A percentile compares a stretch with the other conserved stretches of the same genome.
These are phyloP conservation scores for Lanmaoa pseudosensibilis DNA, from an alignment of 768 basidiomycete genomes.

Conservation along the genomic window DNA sequence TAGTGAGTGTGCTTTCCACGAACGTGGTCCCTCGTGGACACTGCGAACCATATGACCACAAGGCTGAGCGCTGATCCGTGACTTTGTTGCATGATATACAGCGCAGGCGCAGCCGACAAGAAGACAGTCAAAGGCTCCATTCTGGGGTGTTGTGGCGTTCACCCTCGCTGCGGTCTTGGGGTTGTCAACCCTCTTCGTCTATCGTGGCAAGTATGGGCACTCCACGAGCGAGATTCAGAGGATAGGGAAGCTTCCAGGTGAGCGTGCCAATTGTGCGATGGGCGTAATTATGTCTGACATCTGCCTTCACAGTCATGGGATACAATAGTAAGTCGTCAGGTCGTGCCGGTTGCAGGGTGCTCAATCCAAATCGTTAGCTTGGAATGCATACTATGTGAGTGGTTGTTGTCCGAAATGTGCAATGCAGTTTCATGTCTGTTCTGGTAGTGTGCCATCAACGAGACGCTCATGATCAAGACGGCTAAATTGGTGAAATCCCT, in stretches of 20 bases:
- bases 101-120: background rate
- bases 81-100: background rate
- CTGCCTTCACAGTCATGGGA: conserved; percentile 46
- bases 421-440: background rate
- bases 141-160: conserved; percentile 16
- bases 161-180: conserved; percentile 23
- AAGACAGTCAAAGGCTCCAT: background rate
- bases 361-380: conserved; percentile 41
- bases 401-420: background rate
- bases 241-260: conserved; percentile 39
- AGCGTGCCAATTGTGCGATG: background rate
- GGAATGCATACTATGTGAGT: conserved; percentile 67
- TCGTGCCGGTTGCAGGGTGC: conserved; percentile 3
- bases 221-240: conserved; percentile 12
- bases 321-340: conserved; percentile 53
- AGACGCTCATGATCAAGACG: conserved; percentile 49
- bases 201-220: conserved; percentile 4
- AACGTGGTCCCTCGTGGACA: background rate
- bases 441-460: conserved; percentile 57
- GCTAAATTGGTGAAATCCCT: conserved; percentile 51
- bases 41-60: too few species aligned
- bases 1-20: conserved; percentile 7
- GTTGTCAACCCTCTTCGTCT: conserved; percentile 12
- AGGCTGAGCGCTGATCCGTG: too few species aligned
- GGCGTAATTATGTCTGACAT: background rate